Evolutionary conservation across 441 rosid genomes (phyloP), one percentile per base, ranked within the genome.

Genomic region (Populus hybrid): DNA sequence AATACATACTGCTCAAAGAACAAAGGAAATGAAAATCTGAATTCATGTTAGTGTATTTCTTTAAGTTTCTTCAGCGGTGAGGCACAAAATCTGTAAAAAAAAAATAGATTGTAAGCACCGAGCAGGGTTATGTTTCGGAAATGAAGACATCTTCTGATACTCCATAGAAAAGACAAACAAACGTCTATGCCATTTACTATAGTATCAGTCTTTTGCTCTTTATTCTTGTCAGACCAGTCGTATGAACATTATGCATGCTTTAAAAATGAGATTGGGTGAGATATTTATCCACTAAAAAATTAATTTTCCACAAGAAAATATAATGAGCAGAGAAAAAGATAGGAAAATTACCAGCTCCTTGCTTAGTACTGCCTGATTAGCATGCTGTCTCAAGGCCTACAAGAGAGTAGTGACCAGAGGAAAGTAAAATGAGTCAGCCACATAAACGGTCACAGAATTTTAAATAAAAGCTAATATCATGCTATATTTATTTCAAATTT

Each of bases 351-450:
- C 98, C 95, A 92, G 77, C 68, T 93, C 84, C 87, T 93, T 93
- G 92, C 97, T 93, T 72, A 92, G 83, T 74, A 86, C 69, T 77
- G 98, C 98, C 78, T 92, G 89, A 73, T 90, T 93, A 12, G 91
- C 93, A 73, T 83, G 77, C 40, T 80, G 83, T 70, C 65, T 84
- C 84, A 93, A 73, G 78, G 90, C 81, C 97, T 90, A 82, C 86
- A 81, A 75, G 70, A 68, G 66, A 46, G 64, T 40, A 74, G 7
- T 10, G 38, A 10, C 21, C 8, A 63, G 73, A 32, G 69, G 35
- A 63, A 77, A 75, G 77, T 40, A 64, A 76, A 42, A 26, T 42
- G 74, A 72, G 77, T 77, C 32, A 80, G 76, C 71, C 70, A 73
- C 30, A 76, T 23, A 54, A 67, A 46, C 0, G 5, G 11, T 0